Evolutionary conservation across 495 filamentous ascomycete species (phyloP), one percentile per base, ranked within the genome.

Genomic region (Oleoguttula mirabilis): DNA sequence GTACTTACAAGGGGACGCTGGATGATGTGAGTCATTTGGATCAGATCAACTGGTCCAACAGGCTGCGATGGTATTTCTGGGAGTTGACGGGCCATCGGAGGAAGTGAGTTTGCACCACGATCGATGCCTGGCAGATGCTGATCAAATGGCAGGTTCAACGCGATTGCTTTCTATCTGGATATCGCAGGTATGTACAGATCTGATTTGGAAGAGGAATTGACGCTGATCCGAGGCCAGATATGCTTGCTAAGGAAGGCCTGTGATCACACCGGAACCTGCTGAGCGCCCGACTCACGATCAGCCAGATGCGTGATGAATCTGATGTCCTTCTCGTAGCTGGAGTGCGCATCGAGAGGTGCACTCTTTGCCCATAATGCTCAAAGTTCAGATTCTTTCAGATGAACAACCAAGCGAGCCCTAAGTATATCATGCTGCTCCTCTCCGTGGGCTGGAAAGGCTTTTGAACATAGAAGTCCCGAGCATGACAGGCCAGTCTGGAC

Each of bases 1-100:
- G 90, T n/a, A 71, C 70, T 15, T 95, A 95, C 58, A 83, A 88
- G 58, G 90, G 90, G 3, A 95, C 90, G 2, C 59, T 98, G n/a
- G 61, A 87, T 4, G 76, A 74, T 8, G 85, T 93, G 21, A 92
- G 78, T 59, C 90, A 98, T 62, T 63, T 95, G 4, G 87, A 94
- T 53, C 65, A 94, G 39, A 98, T 95, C 60, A 95, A 95, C 62
- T 98, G 88, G 90, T 88, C 76, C 37, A 95, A 94, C 54, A 67
- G 82, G 38, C 45, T 93, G 23, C 72, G 77, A 46, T 93, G 77
- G 75, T 68, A 77, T 27, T 55, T 80, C 14, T 76, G 73, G 49
- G 69, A 78, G 48, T 62, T 80, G 52, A 75, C 75, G 43, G 82
- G 85, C 4, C 75, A 75, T 36, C 74, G 73, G 55, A 67, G 69